Conservation (phyloP, 345 rosid species). For the Murraya paniculata region DNA sequence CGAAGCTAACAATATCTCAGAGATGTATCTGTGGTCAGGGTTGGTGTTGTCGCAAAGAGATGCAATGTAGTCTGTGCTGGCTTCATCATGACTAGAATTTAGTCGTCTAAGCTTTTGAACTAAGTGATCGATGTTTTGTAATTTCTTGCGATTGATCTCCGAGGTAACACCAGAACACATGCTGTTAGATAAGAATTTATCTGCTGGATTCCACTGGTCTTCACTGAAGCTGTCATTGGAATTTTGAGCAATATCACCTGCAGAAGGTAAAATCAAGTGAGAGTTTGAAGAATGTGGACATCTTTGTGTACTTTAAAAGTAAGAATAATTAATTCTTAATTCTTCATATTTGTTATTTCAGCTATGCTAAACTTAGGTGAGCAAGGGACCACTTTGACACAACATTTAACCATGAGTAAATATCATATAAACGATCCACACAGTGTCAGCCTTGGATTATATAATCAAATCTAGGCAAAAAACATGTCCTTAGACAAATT, state of each 20-base stretch:
- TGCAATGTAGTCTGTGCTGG: slow-evolving; percentile 86
- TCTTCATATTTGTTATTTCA: neutral
- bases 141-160: slow-evolving; percentile 76
- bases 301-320: neutral
- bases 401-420: neutral
- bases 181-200: slow-evolving; percentile 33
- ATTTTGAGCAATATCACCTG: slow-evolving; percentile 43
- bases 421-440: neutral
- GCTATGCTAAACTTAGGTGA: neutral
- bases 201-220: slow-evolving; percentile 46
- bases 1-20: slow-evolving; percentile 89
- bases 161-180: slow-evolving; percentile 43
- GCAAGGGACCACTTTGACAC: neutral
- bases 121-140: slow-evolving; percentile 78
- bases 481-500: neutral
- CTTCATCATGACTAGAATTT: slow-evolving; percentile 86
- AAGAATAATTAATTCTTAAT: slow-evolving; percentile 4
- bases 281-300: slow-evolving; percentile 4
- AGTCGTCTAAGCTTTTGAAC: slow-evolving; percentile 84
- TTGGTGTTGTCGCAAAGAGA: slow-evolving; percentile 80
- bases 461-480: neutral
- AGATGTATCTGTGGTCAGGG: slow-evolving; percentile 91
- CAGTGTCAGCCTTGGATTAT: too few species aligned
- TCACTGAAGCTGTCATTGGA: slow-evolving; percentile 32
- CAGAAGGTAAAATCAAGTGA: slow-evolving; percentile 31